Evolutionary conservation across 2,329 filamentous ascomycete genomes (phyloP).

Genomic region (Trichoderma semiorbis): DNA sequence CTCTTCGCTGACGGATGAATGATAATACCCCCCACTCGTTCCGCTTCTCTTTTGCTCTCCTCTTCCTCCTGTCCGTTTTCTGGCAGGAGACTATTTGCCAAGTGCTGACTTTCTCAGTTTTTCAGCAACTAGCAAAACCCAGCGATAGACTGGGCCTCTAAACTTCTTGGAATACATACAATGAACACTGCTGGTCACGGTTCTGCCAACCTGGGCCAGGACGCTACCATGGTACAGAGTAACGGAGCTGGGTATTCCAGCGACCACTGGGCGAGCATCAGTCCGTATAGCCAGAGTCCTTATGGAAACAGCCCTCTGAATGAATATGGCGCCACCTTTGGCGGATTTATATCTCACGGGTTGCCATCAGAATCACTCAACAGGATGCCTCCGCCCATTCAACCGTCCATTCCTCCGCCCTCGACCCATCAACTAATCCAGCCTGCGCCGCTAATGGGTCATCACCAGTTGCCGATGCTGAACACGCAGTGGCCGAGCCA

Average conservation of each 20-base stretch:
- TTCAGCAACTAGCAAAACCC: slow-evolving; percentile 10
- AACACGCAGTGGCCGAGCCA: slow-evolving; percentile 79
- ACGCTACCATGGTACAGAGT: slow-evolving; percentile 32
- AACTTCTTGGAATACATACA: slow-evolving; percentile 22
- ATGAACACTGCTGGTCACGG: slow-evolving; percentile 35
- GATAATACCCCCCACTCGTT: slow-evolving; percentile 11
- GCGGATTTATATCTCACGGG: slow-evolving; percentile 52
- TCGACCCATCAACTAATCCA: slow-evolving; percentile 32
- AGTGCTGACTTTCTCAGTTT: slow-evolving; percentile 15
- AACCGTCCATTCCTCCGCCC: slow-evolving; percentile 33
- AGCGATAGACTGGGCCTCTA: slow-evolving; percentile 13
- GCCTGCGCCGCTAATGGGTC: slow-evolving; percentile 45
- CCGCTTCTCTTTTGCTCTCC: background rate
- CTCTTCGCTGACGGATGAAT: slow-evolving; percentile 10
- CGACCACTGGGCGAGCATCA: slow-evolving; percentile 55
- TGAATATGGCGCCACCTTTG: slow-evolving; percentile 59
- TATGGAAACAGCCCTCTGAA: slow-evolving; percentile 53
- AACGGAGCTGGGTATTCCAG: slow-evolving; percentile 35
- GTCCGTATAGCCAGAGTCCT: slow-evolving; percentile 61
- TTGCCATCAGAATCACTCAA: slow-evolving; percentile 49
- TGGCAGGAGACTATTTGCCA: slow-evolving; percentile 10
- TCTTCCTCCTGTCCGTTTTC: background rate
- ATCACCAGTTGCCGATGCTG: slow-evolving; percentile 63
- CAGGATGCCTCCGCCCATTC: slow-evolving; percentile 56
- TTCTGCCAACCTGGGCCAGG: slow-evolving; percentile 31